phyloP scores from a whole-genome alignment of 1,139 yeast genomes.

The Barnettozyma hawaiiensis region DNA sequence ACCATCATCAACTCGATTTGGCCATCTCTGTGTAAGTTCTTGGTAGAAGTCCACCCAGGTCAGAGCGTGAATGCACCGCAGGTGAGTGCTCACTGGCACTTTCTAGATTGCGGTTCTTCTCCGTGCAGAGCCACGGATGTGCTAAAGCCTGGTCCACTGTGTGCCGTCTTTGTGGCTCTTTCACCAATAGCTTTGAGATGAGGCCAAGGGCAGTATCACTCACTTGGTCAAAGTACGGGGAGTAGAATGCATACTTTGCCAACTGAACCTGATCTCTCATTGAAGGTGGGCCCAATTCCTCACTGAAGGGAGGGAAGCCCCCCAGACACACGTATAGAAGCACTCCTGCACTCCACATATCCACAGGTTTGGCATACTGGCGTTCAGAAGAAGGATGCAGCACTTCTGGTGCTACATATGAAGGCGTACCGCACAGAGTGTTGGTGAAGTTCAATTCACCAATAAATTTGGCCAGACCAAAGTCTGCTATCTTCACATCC shows the following conservation, averaged over 20 bases:
- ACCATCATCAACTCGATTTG: slow-evolving; percentile 5
- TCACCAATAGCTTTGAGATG: slow-evolving; percentile 53
- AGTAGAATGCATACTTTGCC: slow-evolving; percentile 67
- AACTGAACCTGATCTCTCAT: slow-evolving; percentile 68
- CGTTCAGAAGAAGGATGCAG: slow-evolving; percentile 37
- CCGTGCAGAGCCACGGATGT: slow-evolving; percentile 47
- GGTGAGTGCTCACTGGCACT: neutral
- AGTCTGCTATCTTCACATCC: slow-evolving; percentile 72
- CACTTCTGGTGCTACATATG: slow-evolving; percentile 80
- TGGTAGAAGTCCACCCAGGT: slow-evolving; percentile 13
- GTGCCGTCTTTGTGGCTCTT: slow-evolving; percentile 49
- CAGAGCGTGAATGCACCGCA: neutral
- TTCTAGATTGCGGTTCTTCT: neutral
- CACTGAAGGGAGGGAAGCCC: slow-evolving; percentile 84
- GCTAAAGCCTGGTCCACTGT: slow-evolving; percentile 44
- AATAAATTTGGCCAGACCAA: slow-evolving; percentile 73
- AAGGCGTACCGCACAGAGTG: slow-evolving; percentile 79
- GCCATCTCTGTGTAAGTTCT: slow-evolving; percentile 24
- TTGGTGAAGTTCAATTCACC: slow-evolving; percentile 73
- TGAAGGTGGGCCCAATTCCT: slow-evolving; percentile 71
- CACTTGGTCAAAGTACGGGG: slow-evolving; percentile 76
- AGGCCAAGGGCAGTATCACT: slow-evolving; percentile 60
- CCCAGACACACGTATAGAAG: slow-evolving; percentile 69
- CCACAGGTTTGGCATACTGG: slow-evolving; percentile 65
- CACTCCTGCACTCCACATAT: slow-evolving; percentile 79